phyloP scores from a whole-genome alignment of 2,329 filamentous ascomycete species.

The Alternaria infectoria region DNA sequence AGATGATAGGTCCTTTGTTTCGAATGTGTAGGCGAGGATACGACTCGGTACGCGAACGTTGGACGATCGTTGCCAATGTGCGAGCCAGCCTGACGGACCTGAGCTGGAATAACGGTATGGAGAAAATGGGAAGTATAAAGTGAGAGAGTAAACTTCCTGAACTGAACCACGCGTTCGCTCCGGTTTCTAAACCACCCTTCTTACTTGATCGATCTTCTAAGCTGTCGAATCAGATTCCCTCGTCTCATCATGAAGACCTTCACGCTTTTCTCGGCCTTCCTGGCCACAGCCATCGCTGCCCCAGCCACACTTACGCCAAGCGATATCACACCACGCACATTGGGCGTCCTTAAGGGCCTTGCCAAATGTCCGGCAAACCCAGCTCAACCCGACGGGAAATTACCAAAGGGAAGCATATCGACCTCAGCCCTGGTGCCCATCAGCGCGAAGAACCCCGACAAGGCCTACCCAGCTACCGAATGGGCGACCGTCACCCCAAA shows the following conservation, averaged over 20 bases:
- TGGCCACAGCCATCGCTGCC: constrained; percentile 46
- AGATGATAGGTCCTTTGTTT: neutral
- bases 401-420: constrained; percentile 27
- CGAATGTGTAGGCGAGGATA: neutral
- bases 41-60: neutral
- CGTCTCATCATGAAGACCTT: constrained; percentile 33
- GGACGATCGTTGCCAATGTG: neutral
- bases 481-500: constrained; percentile 32
- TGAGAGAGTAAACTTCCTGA: neutral
- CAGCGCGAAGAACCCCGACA: constrained; percentile 24
- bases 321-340: neutral
- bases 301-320: constrained; percentile 38
- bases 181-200: neutral
- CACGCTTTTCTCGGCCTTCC: constrained; percentile 41
- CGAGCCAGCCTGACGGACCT: neutral
- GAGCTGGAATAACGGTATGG: neutral
- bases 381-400: constrained; percentile 27
- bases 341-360: constrained; percentile 22
- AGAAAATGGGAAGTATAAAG: neutral
- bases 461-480: constrained; percentile 20
- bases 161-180: neutral
- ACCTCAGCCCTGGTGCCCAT: constrained; percentile 31
- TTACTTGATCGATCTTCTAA: neutral
- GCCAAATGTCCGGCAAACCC: constrained; percentile 21
- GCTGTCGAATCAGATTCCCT: neutral